These are phyloP conservation scores for Aspergillus fijiensis DNA, from an alignment of 2,329 filamentous ascomycete genomes.

Conservation along the genomic window DNA sequence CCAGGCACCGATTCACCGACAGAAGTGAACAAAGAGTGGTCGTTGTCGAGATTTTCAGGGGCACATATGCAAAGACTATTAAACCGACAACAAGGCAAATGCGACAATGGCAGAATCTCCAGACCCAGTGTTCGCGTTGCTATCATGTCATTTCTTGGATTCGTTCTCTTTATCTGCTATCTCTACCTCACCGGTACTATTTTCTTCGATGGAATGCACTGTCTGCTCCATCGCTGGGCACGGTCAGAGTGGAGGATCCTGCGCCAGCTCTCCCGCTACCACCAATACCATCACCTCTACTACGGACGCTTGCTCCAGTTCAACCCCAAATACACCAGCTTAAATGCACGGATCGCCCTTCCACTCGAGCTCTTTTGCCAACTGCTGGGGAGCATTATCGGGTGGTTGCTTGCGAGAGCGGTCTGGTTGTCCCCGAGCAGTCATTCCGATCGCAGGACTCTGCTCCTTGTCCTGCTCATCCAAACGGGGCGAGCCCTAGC, in stretches of 20 bases:
- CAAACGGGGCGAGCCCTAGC: conserved; percentile 6
- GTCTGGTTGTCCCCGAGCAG: background rate
- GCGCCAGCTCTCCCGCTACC: conserved; percentile 15
- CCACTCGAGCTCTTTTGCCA: conserved; percentile 18
- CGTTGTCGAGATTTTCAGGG: too few relatives aligned
- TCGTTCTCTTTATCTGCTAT: conserved; percentile 8
- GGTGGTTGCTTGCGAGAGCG: conserved; percentile 8
- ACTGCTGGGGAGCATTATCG: conserved; percentile 10
- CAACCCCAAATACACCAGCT: conserved; percentile 14
- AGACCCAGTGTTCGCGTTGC: background rate
- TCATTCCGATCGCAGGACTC: background rate
- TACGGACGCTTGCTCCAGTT: conserved; percentile 20
- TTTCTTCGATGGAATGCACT: conserved; percentile 22
- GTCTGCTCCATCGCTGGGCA: conserved; percentile 17
- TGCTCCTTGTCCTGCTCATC: background rate
- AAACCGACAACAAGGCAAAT: background rate
- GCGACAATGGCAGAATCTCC: background rate
- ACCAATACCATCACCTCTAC: conserved; percentile 24
- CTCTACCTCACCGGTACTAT: conserved; percentile 18
- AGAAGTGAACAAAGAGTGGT: too few relatives aligned
- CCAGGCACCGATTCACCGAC: too few relatives aligned
- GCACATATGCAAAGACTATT: too few relatives aligned
- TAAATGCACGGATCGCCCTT: conserved; percentile 19
- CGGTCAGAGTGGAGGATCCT: conserved; percentile 16
- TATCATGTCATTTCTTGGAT: conserved; percentile 5